Percentiles rank a stretch among this genome's conserved stretches.
Evolutionary conservation across 1,139 yeast genomes (phyloP).

Genomic region (Blastobotrys ciferrii): DNA sequence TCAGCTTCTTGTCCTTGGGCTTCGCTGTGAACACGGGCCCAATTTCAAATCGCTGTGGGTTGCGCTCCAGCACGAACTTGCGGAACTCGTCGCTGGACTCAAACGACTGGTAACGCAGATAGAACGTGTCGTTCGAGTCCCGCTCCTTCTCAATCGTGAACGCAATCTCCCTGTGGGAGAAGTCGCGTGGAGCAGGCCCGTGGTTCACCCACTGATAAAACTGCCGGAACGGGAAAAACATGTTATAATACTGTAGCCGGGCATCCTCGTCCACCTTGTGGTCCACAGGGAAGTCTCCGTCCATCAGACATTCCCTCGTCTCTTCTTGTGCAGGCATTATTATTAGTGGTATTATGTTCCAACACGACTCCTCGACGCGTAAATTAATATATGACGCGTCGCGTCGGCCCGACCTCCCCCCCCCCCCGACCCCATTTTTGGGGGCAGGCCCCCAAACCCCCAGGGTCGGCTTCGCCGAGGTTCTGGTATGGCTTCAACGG

Average conservation of each 20-base stretch:
- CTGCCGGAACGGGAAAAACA: constrained; percentile 58
- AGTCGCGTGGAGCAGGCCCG: constrained; percentile 63
- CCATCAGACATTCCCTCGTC: constrained; percentile 1
- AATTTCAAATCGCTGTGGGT: constrained; percentile 90
- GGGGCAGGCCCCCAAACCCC: too few species aligned
- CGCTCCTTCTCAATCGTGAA: constrained; percentile 75
- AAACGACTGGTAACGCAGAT: constrained; percentile 85
- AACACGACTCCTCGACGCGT: background rate
- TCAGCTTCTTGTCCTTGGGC: constrained; percentile 76
- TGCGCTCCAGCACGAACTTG: constrained; percentile 63
- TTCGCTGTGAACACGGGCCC: constrained; percentile 90
- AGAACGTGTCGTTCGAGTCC: constrained; percentile 43
- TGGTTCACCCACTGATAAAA: constrained; percentile 89
- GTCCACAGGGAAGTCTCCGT: constrained; percentile 11
- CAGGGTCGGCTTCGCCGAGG: too few species aligned
- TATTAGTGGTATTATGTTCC: too few species aligned
- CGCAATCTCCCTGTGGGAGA: constrained; percentile 90
- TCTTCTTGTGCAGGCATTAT: constrained; percentile 15
- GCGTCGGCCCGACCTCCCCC: background rate
- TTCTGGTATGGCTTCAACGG: too few species aligned
- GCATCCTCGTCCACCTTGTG: constrained; percentile 20
- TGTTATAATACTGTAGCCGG: constrained; percentile 55
- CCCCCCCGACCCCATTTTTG: too few species aligned
- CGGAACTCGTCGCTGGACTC: constrained; percentile 68
- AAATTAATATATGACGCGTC: background rate